phyloP scores from a whole-genome alignment of 2,329 filamentous ascomycete species.

The Aureobasidium sp. region DNA sequence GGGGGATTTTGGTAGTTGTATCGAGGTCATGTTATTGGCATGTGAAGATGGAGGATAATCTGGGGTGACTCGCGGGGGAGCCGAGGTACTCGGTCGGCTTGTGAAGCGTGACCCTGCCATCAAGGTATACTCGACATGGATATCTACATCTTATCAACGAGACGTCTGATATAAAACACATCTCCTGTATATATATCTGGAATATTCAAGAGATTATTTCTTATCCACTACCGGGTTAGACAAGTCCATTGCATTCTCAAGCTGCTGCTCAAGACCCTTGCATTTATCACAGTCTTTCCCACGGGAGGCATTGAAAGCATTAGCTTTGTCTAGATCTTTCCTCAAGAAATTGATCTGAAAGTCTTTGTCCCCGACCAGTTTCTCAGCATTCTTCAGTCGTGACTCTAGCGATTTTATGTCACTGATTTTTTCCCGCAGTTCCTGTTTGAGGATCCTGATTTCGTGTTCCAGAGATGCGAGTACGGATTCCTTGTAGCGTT shows the following conservation, averaged over 20 bases:
- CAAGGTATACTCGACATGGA: too few relatives aligned
- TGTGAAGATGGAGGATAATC: not conserved
- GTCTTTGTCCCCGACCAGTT: not conserved
- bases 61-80: not conserved
- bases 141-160: too few relatives aligned
- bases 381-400: not conserved
- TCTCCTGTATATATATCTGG: too few relatives aligned
- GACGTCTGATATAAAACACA: too few relatives aligned
- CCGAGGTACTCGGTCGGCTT: conserved; percentile 2
- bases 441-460: not conserved
- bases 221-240: too few relatives aligned
- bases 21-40: not conserved
- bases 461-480: not conserved
- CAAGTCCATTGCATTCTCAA: too few relatives aligned
- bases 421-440: not conserved
- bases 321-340: not conserved
- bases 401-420: not conserved
- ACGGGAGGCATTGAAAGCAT: not conserved
- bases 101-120: too few relatives aligned
- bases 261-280: not conserved
- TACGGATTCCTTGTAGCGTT: not conserved
- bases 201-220: too few relatives aligned
- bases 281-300: not conserved
- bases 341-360: not conserved
- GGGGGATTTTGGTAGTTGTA: not conserved